Evolutionary conservation across 108 stramenopile genomes (phyloP).

Genomic region (Nitzschia sp.): DNA sequence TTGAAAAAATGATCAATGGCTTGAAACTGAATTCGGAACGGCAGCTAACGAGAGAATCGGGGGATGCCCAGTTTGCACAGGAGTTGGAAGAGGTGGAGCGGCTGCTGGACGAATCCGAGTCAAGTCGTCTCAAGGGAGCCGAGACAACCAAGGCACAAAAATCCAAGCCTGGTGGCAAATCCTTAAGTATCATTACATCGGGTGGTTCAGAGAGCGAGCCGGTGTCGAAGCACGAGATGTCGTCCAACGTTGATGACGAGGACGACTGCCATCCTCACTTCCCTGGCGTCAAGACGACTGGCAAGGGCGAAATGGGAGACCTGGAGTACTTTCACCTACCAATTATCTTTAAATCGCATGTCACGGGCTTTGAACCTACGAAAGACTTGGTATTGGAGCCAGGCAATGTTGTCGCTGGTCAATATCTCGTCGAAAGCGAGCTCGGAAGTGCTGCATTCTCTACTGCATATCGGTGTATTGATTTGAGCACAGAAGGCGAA

Average conservation of each 20-base stretch:
- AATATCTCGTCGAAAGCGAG: slow-evolving; percentile 89
- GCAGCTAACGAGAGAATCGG: slow-evolving; percentile 20
- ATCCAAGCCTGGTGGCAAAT: background rate
- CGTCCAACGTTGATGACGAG: background rate
- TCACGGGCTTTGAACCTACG: slow-evolving; percentile 88
- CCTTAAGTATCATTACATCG: background rate
- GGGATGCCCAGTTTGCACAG: slow-evolving; percentile 65
- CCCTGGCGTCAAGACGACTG: slow-evolving; percentile 69
- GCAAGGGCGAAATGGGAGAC: slow-evolving; percentile 75
- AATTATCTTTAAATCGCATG: slow-evolving; percentile 83
- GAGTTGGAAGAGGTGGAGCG: slow-evolving; percentile 75
- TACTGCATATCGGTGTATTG: slow-evolving; percentile 91
- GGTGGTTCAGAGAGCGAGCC: slow-evolving; percentile 15
- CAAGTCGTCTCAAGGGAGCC: slow-evolving; percentile 10
- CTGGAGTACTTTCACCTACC: slow-evolving; percentile 83
- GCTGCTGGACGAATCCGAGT: slow-evolving; percentile 53
- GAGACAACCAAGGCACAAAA: slow-evolving; percentile 7
- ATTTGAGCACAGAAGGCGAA: slow-evolving; percentile 73
- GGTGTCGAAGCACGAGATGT: background rate
- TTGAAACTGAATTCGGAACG: slow-evolving; percentile 45
- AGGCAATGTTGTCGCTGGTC: slow-evolving; percentile 86
- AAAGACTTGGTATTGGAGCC: slow-evolving; percentile 82
- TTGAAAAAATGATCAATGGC: slow-evolving; percentile 62
- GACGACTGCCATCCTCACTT: slow-evolving; percentile 53
- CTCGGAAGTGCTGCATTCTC: slow-evolving; percentile 96